Conservation (phyloP, 2,329 filamentous ascomycete genomes). For the Nothophaeocryptopus gaeumannii region DNA sequence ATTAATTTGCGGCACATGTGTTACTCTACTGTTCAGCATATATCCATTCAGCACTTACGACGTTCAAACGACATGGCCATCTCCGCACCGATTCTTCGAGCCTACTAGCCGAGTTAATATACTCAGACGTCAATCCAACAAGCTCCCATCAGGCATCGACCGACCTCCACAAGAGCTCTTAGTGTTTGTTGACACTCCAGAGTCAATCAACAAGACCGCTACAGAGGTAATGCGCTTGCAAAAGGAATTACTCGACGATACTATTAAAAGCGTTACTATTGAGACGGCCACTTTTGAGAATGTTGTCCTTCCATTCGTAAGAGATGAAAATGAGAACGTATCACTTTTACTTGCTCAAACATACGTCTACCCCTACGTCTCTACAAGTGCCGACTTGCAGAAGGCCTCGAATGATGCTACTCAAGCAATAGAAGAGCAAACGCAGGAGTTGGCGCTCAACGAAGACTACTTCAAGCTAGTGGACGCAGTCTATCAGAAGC, state of each 20-base stretch:
- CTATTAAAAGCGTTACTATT: slow-evolving; percentile 58
- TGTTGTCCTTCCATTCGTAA: slow-evolving; percentile 62
- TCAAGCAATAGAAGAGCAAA: slow-evolving; percentile 57
- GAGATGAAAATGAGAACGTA: slow-evolving; percentile 50
- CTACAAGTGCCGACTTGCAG: slow-evolving; percentile 42
- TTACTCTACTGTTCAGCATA: no score
- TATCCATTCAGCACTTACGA: no score
- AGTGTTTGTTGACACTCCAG: slow-evolving; percentile 1
- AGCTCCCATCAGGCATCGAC: background rate
- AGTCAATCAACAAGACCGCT: background rate
- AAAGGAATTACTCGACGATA: slow-evolving; percentile 61
- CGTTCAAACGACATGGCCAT: no score
- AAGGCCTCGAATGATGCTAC: slow-evolving; percentile 45
- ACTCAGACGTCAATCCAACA: background rate
- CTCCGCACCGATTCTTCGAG: no score
- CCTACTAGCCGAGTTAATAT: no score
- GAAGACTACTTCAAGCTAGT: slow-evolving; percentile 68
- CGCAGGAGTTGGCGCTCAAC: slow-evolving; percentile 71
- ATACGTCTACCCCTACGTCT: slow-evolving; percentile 46
- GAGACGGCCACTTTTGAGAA: slow-evolving; percentile 56
- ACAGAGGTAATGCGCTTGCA: slow-evolving; percentile 23
- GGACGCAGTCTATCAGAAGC: slow-evolving; percentile 47
- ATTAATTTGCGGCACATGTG: no score
- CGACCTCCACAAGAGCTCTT: slow-evolving; percentile 2
- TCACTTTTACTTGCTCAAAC: slow-evolving; percentile 49